Evolutionary conservation across 768 basidiomycete genomes (phyloP), one percentile per base, ranked within the genome.

Genomic region (Mycena latifolia): DNA sequence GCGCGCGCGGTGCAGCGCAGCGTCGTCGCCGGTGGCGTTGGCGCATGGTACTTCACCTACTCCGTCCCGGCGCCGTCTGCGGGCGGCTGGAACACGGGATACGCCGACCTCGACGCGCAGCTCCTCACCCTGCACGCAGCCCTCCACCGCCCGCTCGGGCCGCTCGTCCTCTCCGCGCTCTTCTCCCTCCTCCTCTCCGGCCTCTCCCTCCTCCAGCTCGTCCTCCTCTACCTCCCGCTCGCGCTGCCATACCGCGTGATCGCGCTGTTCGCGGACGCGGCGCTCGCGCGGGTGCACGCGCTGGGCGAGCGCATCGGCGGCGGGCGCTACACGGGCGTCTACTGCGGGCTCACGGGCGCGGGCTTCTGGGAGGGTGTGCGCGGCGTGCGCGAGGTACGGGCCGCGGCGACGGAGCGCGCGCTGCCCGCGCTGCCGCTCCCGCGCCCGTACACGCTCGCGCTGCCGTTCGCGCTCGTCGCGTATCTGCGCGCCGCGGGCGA

Each of bases 41-140:
- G 95, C 2, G 89, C 91, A 48, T 98, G 96, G 96, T 98, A 97
- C 75, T 97, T 94, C 66, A 66, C 50, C 66, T 50, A 54, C 28
- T 59, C 62, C 9, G 55, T 69, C 17, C 50, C 43, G 39, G 48
- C 65, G 5, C 60, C 63, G 35, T 37, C 39, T 15, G 22, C 47
- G 22, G 45, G 24, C 24, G 58, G 45, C 15, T 57, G 33, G 63
- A 55, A 31, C 73, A 84, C 2, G 78, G 79, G 5, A 85, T 87
- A 24, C 82, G 79, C 5, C 86, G 87, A 22, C 81, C 78, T 89
- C 89, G 28, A 93, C 90, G 18, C 91, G 90, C 69, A 86, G 29
- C 52, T 70, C 22, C 69, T 61, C 51, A 61, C 87, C 1, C 91
- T 94, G 24, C 92, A 93, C 61, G 88, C 90, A 2, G 92, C 94